phyloP scores from a whole-genome alignment of 2,329 filamentous ascomycete genomes.

The Nemania serpens region DNA sequence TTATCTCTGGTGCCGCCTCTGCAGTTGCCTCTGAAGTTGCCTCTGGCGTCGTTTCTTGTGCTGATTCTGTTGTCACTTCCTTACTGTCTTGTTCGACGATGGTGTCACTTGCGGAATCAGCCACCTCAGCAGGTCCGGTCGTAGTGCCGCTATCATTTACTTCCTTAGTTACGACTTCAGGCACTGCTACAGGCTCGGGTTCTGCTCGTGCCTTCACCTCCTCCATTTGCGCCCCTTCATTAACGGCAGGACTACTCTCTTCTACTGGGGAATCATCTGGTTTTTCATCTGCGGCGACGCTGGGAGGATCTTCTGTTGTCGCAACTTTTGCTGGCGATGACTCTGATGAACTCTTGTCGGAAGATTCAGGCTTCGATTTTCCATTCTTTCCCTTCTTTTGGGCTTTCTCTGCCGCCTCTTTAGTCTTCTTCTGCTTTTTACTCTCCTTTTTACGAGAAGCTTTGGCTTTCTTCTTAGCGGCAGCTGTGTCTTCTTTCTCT shows the following conservation, averaged over 20 bases:
- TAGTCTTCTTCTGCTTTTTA: slow-evolving; percentile 14
- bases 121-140: slow-evolving; percentile 8
- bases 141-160: slow-evolving; percentile 18
- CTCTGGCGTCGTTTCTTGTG: background rate
- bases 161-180: slow-evolving; percentile 15
- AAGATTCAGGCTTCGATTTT: slow-evolving; percentile 14
- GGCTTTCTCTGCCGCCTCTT: slow-evolving; percentile 9
- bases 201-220: slow-evolving; percentile 19
- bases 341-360: slow-evolving; percentile 10
- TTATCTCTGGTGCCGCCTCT: background rate
- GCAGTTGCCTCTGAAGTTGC: background rate
- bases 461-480: slow-evolving; percentile 19
- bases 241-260: slow-evolving; percentile 3
- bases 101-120: background rate
- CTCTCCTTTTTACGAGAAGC: slow-evolving; percentile 19
- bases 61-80: background rate
- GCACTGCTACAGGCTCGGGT: slow-evolving; percentile 15
- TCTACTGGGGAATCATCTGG: slow-evolving; percentile 5
- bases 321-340: slow-evolving; percentile 3
- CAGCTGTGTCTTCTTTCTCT: slow-evolving; percentile 6
- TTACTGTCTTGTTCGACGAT: slow-evolving; percentile 2
- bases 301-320: slow-evolving; percentile 16
- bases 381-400: slow-evolving; percentile 20
- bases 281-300: slow-evolving; percentile 12
- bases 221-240: slow-evolving; percentile 11